Evolutionary conservation across 306 rosid genomes (phyloP).

Genomic region (Hylodesmum podocarpum): DNA sequence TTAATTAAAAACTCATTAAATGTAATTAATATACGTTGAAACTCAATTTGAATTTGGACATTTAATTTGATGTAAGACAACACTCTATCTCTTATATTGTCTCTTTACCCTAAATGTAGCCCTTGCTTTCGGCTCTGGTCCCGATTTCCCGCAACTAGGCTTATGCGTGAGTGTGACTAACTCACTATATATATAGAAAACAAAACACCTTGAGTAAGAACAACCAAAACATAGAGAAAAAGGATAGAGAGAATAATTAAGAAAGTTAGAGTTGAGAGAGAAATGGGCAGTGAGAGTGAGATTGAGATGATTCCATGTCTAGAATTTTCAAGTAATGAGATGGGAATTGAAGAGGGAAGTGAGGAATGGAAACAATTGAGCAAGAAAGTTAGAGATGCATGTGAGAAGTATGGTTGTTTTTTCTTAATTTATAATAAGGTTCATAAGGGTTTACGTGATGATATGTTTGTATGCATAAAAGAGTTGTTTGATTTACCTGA

Average conservation of each 20-base stretch:
- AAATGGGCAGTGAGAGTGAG: conserved; percentile 21
- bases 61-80: background rate
- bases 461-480: conserved; percentile 35
- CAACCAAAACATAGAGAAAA: background rate
- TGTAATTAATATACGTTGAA: background rate
- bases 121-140: background rate
- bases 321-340: conserved; percentile 8
- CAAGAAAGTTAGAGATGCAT: conserved; percentile 49
- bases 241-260: background rate
- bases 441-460: conserved; percentile 19
- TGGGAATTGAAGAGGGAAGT: conserved; percentile 27
- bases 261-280: background rate
- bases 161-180: background rate
- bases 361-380: conserved; percentile 44
- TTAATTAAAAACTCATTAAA: too few species aligned
- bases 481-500: conserved; percentile 56
- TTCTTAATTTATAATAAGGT: conserved; percentile 1
- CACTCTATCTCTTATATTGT: background rate
- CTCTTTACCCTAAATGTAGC: background rate
- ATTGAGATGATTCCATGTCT: conserved; percentile 27
- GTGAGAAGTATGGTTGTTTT: conserved; percentile 44
- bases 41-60: background rate
- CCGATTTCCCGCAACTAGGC: conserved; percentile 1
- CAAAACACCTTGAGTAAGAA: background rate
- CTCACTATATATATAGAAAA: background rate